Evolutionary conservation across 208 protist genomes (phyloP).

Genomic region (Crithidia acanthocephali): DNA sequence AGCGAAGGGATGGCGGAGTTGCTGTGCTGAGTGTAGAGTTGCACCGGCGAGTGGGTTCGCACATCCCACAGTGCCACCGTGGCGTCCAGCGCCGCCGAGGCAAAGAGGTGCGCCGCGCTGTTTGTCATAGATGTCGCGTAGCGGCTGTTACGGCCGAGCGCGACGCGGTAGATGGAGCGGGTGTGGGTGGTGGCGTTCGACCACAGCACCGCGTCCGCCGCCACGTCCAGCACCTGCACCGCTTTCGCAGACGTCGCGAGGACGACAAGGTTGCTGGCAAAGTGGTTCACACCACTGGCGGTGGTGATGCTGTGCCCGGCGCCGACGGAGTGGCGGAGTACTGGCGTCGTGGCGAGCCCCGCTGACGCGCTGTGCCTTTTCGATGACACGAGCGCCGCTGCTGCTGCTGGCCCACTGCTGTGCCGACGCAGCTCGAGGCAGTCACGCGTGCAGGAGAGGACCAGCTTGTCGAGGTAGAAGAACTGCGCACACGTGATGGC

Average conservation of each 20-base stretch:
- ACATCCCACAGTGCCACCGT: slow-evolving; percentile 81
- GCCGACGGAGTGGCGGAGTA: slow-evolving; percentile 33
- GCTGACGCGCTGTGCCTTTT: background rate
- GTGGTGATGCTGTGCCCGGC: slow-evolving; percentile 56
- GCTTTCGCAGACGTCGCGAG: slow-evolving; percentile 73
- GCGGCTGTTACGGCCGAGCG: slow-evolving; percentile 54
- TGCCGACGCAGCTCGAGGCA: slow-evolving; percentile 43
- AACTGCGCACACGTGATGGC: slow-evolving; percentile 65
- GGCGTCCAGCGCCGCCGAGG: slow-evolving; percentile 73
- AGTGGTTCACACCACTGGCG: slow-evolving; percentile 77
- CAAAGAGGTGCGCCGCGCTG: slow-evolving; percentile 55
- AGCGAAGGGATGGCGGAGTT: slow-evolving; percentile 65
- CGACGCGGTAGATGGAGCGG: slow-evolving; percentile 68
- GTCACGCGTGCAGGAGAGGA: slow-evolving; percentile 52
- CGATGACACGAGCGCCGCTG: background rate
- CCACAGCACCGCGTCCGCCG: slow-evolving; percentile 43
- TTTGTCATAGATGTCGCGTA: slow-evolving; percentile 32
- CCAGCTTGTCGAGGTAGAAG: slow-evolving; percentile 83
- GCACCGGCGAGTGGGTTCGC: slow-evolving; percentile 42
- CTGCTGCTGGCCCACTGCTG: background rate
- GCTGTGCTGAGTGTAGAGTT: slow-evolving; percentile 76
- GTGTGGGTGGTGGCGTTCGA: slow-evolving; percentile 54
- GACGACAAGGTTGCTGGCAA: slow-evolving; percentile 71
- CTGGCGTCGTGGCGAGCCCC: slow-evolving; percentile 35
- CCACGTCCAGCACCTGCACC: slow-evolving; percentile 69